These are phyloP conservation scores for Gnomoniopsis smithogilvyi DNA, from an alignment of 2,329 filamentous ascomycete species.

Conservation along the genomic window DNA sequence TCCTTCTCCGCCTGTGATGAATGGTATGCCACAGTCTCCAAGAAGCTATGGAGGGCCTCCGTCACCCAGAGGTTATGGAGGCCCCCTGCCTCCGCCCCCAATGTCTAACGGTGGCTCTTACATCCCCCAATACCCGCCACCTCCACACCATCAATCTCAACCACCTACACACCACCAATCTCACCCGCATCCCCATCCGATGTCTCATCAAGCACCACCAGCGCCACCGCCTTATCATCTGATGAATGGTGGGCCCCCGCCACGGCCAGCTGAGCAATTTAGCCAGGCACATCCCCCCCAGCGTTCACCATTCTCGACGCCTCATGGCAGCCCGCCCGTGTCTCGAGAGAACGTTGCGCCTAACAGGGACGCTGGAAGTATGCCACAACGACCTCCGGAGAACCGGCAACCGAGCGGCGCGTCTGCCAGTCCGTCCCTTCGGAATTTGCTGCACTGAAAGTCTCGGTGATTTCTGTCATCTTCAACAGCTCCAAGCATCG, in stretches of 20 bases:
- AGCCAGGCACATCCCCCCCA: conserved; percentile 32
- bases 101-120: conserved; percentile 40
- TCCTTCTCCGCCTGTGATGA: conserved; percentile 31
- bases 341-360: conserved; percentile 36
- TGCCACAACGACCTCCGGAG: conserved; percentile 34
- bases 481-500: background rate
- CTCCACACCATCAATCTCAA: conserved; percentile 24
- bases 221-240: conserved; percentile 27
- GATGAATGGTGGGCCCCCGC: conserved; percentile 36
- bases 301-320: conserved; percentile 34
- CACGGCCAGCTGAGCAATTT: conserved; percentile 43
- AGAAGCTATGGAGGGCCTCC: conserved; percentile 28
- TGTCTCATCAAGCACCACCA: conserved; percentile 23
- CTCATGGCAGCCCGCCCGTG: conserved; percentile 44
- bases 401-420: conserved; percentile 58
- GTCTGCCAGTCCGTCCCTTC: conserved; percentile 72
- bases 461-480: background rate
- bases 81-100: conserved; percentile 35
- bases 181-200: conserved; percentile 10
- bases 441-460: conserved; percentile 64
- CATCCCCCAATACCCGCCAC: conserved; percentile 31
- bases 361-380: conserved; percentile 27
- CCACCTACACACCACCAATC: conserved; percentile 16
- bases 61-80: conserved; percentile 23
- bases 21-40: conserved; percentile 47